These are phyloP conservation scores for Linderina pennispora DNA, from an alignment of 192 early-diverging fungal genomes.

Conservation along the genomic window DNA sequence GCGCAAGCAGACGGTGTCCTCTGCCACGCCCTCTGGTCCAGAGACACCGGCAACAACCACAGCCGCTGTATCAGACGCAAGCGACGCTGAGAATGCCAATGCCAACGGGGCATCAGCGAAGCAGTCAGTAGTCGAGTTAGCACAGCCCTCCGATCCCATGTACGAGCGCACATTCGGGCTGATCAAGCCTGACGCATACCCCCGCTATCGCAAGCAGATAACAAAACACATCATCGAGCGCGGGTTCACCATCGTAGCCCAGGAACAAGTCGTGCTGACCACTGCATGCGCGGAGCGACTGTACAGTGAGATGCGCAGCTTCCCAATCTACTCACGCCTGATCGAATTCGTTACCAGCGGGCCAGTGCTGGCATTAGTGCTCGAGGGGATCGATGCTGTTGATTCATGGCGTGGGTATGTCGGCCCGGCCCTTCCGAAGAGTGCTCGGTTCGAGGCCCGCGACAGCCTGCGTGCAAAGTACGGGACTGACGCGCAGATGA, in stretches of 20 bases:
- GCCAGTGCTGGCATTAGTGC: conserved; percentile 39
- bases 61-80: background rate
- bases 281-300: conserved; percentile 14
- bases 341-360: conserved; percentile 49
- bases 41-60: background rate
- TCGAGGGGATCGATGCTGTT: conserved; percentile 44
- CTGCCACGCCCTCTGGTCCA: background rate
- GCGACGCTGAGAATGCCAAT: background rate
- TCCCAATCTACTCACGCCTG: conserved; percentile 33
- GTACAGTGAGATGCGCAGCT: conserved; percentile 25
- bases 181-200: conserved; percentile 41
- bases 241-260: conserved; percentile 26
- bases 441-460: conserved; percentile 36
- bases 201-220: conserved; percentile 25
- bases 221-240: conserved; percentile 22
- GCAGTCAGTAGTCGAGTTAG: conserved; percentile 10
- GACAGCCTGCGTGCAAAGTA: conserved; percentile 49
- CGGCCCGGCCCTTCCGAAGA: conserved; percentile 48
- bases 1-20: conserved; percentile 34
- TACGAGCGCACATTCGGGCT: conserved; percentile 42
- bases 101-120: background rate
- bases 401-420: conserved; percentile 33
- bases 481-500: conserved; percentile 47
- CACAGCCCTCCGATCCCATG: conserved; percentile 10
- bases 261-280: conserved; percentile 30